Percentiles rank a stretch among this genome's conserved stretches.
These are phyloP conservation scores for Leccinum olivaceopallidum DNA, from an alignment of 768 basidiomycete genomes.

Conservation along the genomic window DNA sequence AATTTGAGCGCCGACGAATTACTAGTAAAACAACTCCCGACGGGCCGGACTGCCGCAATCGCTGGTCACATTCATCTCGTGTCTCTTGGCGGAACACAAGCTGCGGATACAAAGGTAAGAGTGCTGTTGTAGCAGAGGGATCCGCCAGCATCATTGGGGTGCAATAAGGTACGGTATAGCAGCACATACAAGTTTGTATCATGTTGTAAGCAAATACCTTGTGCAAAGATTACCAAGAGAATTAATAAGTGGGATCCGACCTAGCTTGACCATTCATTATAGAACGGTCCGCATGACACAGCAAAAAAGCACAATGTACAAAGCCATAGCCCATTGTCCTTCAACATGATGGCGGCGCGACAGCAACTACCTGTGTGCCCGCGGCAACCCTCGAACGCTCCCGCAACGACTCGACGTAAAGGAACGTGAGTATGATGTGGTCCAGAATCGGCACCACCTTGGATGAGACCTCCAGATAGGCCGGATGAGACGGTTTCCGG, in stretches of 20 bases:
- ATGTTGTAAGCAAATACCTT: not conserved
- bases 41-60: not conserved
- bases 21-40: too few species aligned
- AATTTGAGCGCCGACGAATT: too few species aligned
- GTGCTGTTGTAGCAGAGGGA: not conserved
- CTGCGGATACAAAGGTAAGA: constrained; percentile 1
- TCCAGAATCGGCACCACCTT: constrained; percentile 23
- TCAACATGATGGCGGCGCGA: not conserved
- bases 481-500: constrained; percentile 18
- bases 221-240: too few species aligned
- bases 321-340: not conserved
- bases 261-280: not conserved
- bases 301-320: not conserved
- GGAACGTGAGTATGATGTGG: constrained; percentile 28
- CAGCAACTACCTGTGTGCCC: too few species aligned
- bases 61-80: not conserved
- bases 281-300: not conserved
- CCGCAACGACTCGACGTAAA: constrained; percentile 23
- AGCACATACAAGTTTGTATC: not conserved
- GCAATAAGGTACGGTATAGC: not conserved
- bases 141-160: not conserved
- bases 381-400: not conserved
- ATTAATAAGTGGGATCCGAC: not conserved
- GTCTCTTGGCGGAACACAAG: constrained; percentile 7
- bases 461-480: constrained; percentile 25